phyloP scores from a whole-genome alignment of 1,284 basidiomycete species.

The Cystobasidiaceae sp. region DNA sequence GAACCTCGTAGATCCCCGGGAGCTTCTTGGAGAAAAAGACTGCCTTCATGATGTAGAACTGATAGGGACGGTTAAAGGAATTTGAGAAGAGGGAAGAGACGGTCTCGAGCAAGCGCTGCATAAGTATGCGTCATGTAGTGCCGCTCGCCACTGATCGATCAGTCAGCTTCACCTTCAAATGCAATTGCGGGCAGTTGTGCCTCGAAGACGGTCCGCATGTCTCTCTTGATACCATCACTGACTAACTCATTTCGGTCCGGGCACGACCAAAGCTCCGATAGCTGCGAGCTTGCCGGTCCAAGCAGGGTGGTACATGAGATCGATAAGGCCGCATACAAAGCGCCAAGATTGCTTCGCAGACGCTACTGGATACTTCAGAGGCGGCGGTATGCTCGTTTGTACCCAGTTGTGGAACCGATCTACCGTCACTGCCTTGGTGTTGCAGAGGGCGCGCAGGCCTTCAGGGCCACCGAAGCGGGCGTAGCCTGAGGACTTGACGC shows the following conservation, averaged over 20 bases:
- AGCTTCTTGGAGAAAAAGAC: slow-evolving; percentile 31
- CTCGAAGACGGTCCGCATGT: no score
- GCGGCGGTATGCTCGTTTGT: slow-evolving; percentile 72
- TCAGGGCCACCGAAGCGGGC: slow-evolving; percentile 90
- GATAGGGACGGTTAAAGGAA: not conserved
- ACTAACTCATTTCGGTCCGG: no score
- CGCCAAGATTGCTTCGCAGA: slow-evolving; percentile 5
- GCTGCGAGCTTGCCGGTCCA: slow-evolving; percentile 9
- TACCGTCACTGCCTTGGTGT: slow-evolving; percentile 75
- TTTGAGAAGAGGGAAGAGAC: no score
- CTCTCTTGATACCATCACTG: no score
- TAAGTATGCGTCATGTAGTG: no score
- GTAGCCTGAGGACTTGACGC: slow-evolving; percentile 75
- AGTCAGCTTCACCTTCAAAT: no score
- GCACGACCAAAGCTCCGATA: not conserved
- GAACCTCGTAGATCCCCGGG: slow-evolving; percentile 26
- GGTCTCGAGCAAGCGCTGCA: no score
- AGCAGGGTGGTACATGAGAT: slow-evolving; percentile 6
- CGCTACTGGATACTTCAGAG: slow-evolving; percentile 33
- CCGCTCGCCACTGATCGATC: no score
- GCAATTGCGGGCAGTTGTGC: no score
- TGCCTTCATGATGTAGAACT: slow-evolving; percentile 31
- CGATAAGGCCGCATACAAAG: slow-evolving; percentile 15
- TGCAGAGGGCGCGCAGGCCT: slow-evolving; percentile 78
- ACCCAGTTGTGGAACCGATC: slow-evolving; percentile 78